Base-by-base conservation (phyloP, 2,329 filamentous ascomycete species). In the Penicillium sp. region DNA sequence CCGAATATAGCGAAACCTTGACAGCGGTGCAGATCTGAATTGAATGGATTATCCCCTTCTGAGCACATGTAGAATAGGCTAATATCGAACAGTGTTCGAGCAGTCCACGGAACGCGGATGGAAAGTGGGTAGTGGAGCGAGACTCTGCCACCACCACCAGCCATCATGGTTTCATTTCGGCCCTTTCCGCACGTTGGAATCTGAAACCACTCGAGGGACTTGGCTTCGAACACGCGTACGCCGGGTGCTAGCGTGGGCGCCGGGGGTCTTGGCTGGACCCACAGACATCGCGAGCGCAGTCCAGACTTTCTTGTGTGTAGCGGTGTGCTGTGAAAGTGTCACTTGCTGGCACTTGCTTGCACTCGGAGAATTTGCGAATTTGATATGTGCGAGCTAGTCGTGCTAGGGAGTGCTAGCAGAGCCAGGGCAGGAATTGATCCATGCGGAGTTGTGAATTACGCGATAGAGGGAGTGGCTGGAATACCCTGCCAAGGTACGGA, bases 161-260 rank as follows among this genome's bases (percentile, higher is more conserved):
- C 24, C 24, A 27, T 27, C 24, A 27, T 10, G 29, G 39, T 42
- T 42, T 42, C 39, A 42, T 42, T 42, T 52, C 55, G 55, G 58
- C 27, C 18, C 49, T 20, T 54, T 54, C 55, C 58, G 57, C 51
- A 49, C 41, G 34, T 56, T 60, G 54, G 42, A 52, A 54, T 56
- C 56, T 61, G 59, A 61, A 61, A 61, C 59, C 52, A 21, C 44
- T 52, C 43, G 52, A 36, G 43, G 44, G 48, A 40, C 51, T 49
- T 49, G 54, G 54, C 40, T 51, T 54, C 23, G 59, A 56, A 63
- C 60, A 62, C 60, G 59, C 60, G 60, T 57, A 41, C 24, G 34
- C 30, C 37, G 42, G 43, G 20, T 55, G 49, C 60, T 62, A 62
- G 57, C 52, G 39, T 10, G 40, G 24, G 24, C 52, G 29, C 53